Percentiles rank a stretch among this genome's conserved stretches.
These are phyloP conservation scores for Gossypium trilobum DNA, from an alignment of 441 rosid species.

Conservation along the genomic window DNA sequence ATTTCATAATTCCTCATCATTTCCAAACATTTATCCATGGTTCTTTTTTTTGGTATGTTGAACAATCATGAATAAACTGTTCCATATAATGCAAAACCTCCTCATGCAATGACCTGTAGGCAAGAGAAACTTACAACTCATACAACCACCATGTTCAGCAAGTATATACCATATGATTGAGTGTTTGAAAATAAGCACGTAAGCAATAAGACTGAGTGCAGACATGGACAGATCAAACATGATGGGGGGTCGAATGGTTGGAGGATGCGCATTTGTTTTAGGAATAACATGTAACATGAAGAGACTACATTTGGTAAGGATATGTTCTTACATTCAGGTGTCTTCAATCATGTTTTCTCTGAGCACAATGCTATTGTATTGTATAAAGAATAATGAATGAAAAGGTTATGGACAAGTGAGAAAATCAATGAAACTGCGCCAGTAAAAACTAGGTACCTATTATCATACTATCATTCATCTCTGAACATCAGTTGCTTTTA, in stretches of 20 bases:
- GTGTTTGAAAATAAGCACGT: not conserved
- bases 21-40: not conserved
- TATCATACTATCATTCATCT: slow-evolving; percentile 19
- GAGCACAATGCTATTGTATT: not conserved
- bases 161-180: not conserved
- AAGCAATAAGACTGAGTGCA: not conserved
- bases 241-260: not conserved
- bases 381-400: not conserved
- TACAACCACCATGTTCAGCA: not conserved
- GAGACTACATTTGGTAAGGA: not conserved
- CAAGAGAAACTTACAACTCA: not conserved
- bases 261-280: not conserved
- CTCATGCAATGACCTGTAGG: not conserved
- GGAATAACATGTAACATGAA: not conserved
- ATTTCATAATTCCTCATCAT: not conserved
- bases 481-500: slow-evolving; percentile 44
- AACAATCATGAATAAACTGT: not conserved
- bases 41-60: not conserved
- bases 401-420: not conserved
- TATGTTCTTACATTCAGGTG: not conserved
- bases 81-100: not conserved
- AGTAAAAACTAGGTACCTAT: not conserved
- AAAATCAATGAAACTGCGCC: not conserved
- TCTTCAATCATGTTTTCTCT: not conserved
- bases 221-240: not conserved